These are phyloP conservation scores for Gossypium longicalyx DNA, from an alignment of 345 rosid genomes.

Conservation along the genomic window DNA sequence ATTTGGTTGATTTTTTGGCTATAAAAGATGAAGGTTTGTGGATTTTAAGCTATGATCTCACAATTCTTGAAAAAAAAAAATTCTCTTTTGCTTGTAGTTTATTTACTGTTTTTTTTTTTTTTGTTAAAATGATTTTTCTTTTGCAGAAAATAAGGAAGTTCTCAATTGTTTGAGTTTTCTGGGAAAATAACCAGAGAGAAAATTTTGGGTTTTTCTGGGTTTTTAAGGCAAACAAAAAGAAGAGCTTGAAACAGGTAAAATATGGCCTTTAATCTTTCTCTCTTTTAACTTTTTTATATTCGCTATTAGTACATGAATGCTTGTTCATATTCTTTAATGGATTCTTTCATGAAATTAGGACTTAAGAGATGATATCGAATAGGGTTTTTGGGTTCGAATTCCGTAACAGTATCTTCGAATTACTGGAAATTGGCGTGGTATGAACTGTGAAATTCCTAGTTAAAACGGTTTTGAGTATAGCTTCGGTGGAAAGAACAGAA, in stretches of 20 bases:
- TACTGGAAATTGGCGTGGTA: no score
- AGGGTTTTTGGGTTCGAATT: no score
- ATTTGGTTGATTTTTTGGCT: not conserved
- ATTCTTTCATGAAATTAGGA: not conserved
- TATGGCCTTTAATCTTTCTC: not conserved
- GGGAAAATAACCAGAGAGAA: not conserved
- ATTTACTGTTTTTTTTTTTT: not conserved
- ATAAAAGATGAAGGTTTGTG: slow-evolving; percentile 1
- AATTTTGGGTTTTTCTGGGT: not conserved
- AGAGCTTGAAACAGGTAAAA: slow-evolving; percentile 10
- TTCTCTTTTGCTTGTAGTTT: not conserved
- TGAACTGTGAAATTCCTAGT: not conserved
- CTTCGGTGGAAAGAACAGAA: no score
- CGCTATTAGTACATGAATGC: not conserved
- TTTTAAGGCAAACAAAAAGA: not conserved
- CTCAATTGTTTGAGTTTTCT: not conserved
- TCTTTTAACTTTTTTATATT: no score
- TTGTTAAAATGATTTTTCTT: not conserved
- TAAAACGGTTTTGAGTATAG: not conserved
- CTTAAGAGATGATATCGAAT: not conserved
- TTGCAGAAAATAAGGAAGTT: slow-evolving; percentile 2
- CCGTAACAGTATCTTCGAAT: no score
- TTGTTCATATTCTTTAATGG: not conserved
- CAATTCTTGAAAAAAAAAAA: not conserved
- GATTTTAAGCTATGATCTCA: not conserved